Percentiles rank a stretch among this genome's conserved stretches.
phyloP scores from a whole-genome alignment of 148 eudicot genomes.

The Gaultheria prostrata region DNA sequence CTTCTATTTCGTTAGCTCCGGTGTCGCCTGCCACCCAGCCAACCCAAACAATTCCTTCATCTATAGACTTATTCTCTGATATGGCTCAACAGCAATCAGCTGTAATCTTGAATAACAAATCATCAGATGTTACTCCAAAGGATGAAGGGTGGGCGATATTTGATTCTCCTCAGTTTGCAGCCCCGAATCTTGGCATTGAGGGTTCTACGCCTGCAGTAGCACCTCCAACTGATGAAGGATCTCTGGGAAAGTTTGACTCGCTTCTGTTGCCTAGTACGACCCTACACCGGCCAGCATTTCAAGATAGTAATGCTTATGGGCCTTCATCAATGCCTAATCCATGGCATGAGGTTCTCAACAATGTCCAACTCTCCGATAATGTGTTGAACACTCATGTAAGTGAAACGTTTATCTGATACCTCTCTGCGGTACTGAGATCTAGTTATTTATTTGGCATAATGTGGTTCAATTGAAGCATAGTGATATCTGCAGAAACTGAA shows the following conservation, averaged over 20 bases:
- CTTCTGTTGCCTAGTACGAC: constrained; percentile 22
- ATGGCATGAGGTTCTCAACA: constrained; percentile 44
- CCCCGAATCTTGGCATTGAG: constrained; percentile 25
- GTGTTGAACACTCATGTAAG: constrained; percentile 49
- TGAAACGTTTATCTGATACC: background rate
- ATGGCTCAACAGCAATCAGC: constrained; percentile 35
- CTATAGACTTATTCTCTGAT: constrained; percentile 31
- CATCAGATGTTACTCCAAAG: constrained; percentile 33
- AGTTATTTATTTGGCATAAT: background rate
- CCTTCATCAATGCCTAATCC: constrained; percentile 34
- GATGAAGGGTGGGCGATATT: constrained; percentile 90
- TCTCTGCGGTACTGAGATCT: background rate
- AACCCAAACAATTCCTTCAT: constrained; percentile 35
- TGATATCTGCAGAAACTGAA: background rate
- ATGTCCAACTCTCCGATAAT: constrained; percentile 29
- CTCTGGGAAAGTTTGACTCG: constrained; percentile 25
- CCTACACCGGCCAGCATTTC: constrained; percentile 43
- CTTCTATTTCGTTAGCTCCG: constrained; percentile 37
- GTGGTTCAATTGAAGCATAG: constrained; percentile 2
- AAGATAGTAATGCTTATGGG: constrained; percentile 27
- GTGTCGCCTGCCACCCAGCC: constrained; percentile 27
- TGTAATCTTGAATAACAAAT: constrained; percentile 25
- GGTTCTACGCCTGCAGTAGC: constrained; percentile 24
- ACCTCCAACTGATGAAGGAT: constrained; percentile 29
- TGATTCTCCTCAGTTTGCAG: constrained; percentile 49